Base-by-base conservation (phyloP, 2,329 filamentous ascomycete genomes). In the Apiospora marii region DNA sequence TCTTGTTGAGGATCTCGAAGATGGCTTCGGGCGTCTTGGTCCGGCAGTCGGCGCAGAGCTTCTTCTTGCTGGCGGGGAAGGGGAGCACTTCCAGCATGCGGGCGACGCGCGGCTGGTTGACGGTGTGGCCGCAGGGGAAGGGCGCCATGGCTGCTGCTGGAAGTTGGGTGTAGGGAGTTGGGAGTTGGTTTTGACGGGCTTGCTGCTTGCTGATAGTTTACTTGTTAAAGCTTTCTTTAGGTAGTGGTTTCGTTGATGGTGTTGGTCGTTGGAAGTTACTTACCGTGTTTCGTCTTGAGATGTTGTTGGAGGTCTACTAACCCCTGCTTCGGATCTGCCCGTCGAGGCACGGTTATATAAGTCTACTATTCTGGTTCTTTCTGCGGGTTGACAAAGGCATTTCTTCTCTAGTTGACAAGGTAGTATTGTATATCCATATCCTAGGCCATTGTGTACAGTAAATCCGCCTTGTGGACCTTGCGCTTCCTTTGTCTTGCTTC, bases 41-140 rank as follows among this genome's bases (percentile, higher is more conserved):
- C 24, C 67, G 67, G 53, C 71, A 72, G 19, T 72, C 71, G 37
- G 71, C 41, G 49, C 71, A 72, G n/a, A 70, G 69, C 51, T 69
- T 72, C 27, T 68, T 70, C 53, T 72, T 72, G n/a, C 58, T 46
- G 1, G 61, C 51, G 8, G 69, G 46, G 37, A 68, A 68, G 13
- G 69, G 51, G 16, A 51, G 67, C 0, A 61, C 49, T 48, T 70
- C 51, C 41, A 67, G 49, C 6, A 58, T 64, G 53, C 69, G 69
- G 51, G 58, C 58, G 51, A 61, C 22, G 44, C 49, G 53, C 44
- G 67, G 51, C 30, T 70, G 46, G 53, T 70, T 24, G 53, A 48
- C 16, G 37, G 53, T 49, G 48, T 68, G 34, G 34, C 58, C 58
- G 58, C 58, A 64, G 3, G 34, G 58, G 19, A 64, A 64, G 30